phyloP scores from a whole-genome alignment of 2,329 filamentous ascomycete genomes.

The Alternaria sp. region DNA sequence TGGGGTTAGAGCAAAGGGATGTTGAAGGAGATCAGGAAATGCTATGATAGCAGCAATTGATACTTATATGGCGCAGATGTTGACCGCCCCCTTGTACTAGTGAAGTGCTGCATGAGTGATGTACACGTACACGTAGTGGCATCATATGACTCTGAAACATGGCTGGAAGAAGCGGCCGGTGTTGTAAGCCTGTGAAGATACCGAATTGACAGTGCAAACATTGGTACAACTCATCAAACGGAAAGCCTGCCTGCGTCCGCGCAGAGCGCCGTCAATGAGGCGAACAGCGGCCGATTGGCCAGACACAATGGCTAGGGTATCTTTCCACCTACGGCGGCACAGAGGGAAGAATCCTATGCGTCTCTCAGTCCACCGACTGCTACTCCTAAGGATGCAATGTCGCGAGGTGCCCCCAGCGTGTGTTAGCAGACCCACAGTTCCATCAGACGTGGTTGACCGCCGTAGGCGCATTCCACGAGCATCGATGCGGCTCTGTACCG shows the following conservation, averaged over 20 bases:
- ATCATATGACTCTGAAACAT: slow-evolving; percentile 11
- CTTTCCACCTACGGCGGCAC: slow-evolving; percentile 6
- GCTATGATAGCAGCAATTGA: not conserved
- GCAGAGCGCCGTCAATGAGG: slow-evolving; percentile 10
- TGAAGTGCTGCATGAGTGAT: slow-evolving; percentile 12
- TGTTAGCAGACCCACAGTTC: slow-evolving; percentile 12
- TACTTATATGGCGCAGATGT: slow-evolving; percentile 12
- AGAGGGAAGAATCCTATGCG: slow-evolving; percentile 6
- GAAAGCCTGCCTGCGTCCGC: slow-evolving; percentile 1
- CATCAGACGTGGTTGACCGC: slow-evolving; percentile 17
- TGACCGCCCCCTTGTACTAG: slow-evolving; percentile 3
- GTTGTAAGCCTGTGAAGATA: slow-evolving; percentile 8
- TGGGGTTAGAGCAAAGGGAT: slow-evolving; percentile 8
- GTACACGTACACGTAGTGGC: slow-evolving; percentile 12
- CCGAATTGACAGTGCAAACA: slow-evolving; percentile 6
- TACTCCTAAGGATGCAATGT: not conserved
- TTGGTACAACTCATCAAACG: slow-evolving; percentile 14
- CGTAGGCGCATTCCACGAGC: slow-evolving; percentile 6
- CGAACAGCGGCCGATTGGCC: slow-evolving; percentile 9
- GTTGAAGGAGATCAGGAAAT: slow-evolving; percentile 10
- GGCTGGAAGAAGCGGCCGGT: not conserved
- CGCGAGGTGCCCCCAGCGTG: slow-evolving; percentile 9
- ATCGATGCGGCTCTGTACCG: slow-evolving; percentile 2
- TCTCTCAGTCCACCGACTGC: slow-evolving; percentile 3
- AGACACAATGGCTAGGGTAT: slow-evolving; percentile 1